Evolutionary conservation across 768 basidiomycete genomes (phyloP).

Genomic region (Aureoboletus auriporus): DNA sequence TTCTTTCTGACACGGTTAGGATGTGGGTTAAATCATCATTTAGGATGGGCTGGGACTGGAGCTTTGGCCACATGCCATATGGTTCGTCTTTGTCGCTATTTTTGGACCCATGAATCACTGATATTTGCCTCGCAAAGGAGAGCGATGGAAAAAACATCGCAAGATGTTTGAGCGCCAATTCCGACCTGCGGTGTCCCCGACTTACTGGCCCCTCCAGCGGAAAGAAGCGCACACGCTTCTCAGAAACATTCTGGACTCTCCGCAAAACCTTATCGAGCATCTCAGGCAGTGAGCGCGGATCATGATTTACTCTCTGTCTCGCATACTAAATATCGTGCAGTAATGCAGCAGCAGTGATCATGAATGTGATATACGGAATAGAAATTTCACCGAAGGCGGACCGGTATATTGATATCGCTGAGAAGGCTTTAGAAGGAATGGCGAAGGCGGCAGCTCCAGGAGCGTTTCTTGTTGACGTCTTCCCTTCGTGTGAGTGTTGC

Average conservation of each 20-base stretch:
- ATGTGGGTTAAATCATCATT: slow-evolving; percentile 12
- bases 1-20: background rate
- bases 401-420: slow-evolving; percentile 47
- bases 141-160: slow-evolving; percentile 49
- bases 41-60: slow-evolving; percentile 48
- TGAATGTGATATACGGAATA: slow-evolving; percentile 52
- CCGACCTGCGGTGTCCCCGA: slow-evolving; percentile 37
- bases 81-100: slow-evolving; percentile 23
- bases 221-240: slow-evolving; percentile 44
- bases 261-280: slow-evolving; percentile 43
- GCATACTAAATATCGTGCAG: slow-evolving; percentile 24
- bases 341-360: slow-evolving; percentile 48
- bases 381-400: slow-evolving; percentile 40
- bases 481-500: slow-evolving; percentile 37
- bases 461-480: slow-evolving; percentile 48
- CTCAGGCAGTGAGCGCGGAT: slow-evolving; percentile 41
- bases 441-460: slow-evolving; percentile 48
- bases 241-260: slow-evolving; percentile 40
- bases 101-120: background rate
- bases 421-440: slow-evolving; percentile 49
- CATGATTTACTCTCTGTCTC: background rate
- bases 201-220: slow-evolving; percentile 43
- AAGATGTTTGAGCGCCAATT: slow-evolving; percentile 52
- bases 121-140: slow-evolving; percentile 32
- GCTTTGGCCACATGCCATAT: slow-evolving; percentile 54